A percentile compares a stretch with the other conserved stretches of the same genome.
Conservation (phyloP, 345 rosid genomes). For the Lumnitzera racemosa region DNA sequence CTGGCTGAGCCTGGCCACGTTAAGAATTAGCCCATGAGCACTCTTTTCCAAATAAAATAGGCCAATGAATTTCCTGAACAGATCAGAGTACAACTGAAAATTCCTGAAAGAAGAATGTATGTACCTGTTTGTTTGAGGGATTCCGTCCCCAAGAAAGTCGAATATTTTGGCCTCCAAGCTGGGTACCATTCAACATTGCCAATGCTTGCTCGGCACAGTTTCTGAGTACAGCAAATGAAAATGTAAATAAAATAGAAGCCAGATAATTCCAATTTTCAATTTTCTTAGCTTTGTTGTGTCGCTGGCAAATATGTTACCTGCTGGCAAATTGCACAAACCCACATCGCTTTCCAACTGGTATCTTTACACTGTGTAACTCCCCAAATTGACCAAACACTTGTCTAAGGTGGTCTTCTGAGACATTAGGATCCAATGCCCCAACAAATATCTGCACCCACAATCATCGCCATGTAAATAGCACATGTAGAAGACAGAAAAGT, state of each 20-base stretch:
- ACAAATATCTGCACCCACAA: constrained; percentile 65
- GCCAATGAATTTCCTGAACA: neutral
- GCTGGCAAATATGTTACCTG: constrained; percentile 34
- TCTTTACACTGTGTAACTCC: constrained; percentile 85
- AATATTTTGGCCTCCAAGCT: constrained; percentile 75
- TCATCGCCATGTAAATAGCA: constrained; percentile 14
- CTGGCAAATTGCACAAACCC: constrained; percentile 94
- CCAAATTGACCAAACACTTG: constrained; percentile 81
- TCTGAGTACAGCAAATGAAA: constrained; percentile 20
- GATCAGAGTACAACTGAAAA: neutral
- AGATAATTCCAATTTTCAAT: neutral
- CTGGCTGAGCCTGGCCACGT: constrained; percentile 49
- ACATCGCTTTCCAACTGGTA: constrained; percentile 90
- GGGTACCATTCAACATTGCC: constrained; percentile 60
- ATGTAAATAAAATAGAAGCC: neutral
- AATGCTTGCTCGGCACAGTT: constrained; percentile 81
- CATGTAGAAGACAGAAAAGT: too few relatives aligned
- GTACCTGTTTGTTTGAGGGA: constrained; percentile 90
- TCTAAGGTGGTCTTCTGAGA: constrained; percentile 75
- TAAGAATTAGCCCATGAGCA: too few relatives aligned
- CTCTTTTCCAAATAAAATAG: constrained; percentile 1
- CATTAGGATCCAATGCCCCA: constrained; percentile 83
- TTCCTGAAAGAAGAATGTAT: neutral
- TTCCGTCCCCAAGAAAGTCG: constrained; percentile 98
- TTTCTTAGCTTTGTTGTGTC: too few relatives aligned